Percentiles rank a stretch among this genome's conserved stretches.
phyloP scores from a whole-genome alignment of 2,329 filamentous ascomycete species.

The Beauveria medogensis region DNA sequence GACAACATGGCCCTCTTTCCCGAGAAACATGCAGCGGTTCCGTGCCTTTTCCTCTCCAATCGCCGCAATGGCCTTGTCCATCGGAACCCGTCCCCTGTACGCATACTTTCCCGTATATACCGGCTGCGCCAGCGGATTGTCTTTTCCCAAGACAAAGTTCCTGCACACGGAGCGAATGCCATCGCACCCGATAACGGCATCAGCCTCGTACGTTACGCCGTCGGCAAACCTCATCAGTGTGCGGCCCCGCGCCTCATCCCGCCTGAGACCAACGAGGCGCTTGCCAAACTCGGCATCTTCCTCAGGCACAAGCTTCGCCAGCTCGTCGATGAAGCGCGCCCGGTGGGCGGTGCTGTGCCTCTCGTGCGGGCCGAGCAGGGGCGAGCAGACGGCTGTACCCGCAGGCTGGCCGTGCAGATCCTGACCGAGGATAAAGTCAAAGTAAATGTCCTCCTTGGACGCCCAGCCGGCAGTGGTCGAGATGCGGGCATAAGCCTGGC shows the following conservation, averaged over 20 bases:
- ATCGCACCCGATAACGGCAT: conserved; percentile 50
- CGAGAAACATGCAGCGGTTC: conserved; percentile 28
- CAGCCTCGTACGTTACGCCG: conserved; percentile 29
- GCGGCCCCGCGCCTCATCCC: conserved; percentile 14
- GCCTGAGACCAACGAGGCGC: conserved; percentile 24
- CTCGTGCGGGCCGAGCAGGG: conserved; percentile 15
- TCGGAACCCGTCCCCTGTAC: conserved; percentile 39
- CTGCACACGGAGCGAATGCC: conserved; percentile 53
- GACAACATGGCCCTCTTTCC: conserved; percentile 45
- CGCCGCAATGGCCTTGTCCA: conserved; percentile 42
- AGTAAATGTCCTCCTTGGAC: conserved; percentile 16
- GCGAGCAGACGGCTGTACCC: not conserved
- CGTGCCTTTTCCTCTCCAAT: conserved; percentile 32
- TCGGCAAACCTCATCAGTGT: conserved; percentile 30
- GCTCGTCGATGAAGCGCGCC: conserved; percentile 31
- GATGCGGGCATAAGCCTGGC: conserved; percentile 20
- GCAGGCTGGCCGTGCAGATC: not conserved
- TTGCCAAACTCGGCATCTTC: conserved; percentile 27
- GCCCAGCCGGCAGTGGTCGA: conserved; percentile 22
- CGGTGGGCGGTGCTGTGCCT: conserved; percentile 27
- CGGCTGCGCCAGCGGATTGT: conserved; percentile 28
- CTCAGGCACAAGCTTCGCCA: conserved; percentile 29
- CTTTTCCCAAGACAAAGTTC: conserved; percentile 37
- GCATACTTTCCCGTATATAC: conserved; percentile 49
- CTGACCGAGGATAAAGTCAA: conserved; percentile 15